These are phyloP conservation scores for Neurospora cerealis DNA, from an alignment of 495 filamentous ascomycete species.

Conservation along the genomic window DNA sequence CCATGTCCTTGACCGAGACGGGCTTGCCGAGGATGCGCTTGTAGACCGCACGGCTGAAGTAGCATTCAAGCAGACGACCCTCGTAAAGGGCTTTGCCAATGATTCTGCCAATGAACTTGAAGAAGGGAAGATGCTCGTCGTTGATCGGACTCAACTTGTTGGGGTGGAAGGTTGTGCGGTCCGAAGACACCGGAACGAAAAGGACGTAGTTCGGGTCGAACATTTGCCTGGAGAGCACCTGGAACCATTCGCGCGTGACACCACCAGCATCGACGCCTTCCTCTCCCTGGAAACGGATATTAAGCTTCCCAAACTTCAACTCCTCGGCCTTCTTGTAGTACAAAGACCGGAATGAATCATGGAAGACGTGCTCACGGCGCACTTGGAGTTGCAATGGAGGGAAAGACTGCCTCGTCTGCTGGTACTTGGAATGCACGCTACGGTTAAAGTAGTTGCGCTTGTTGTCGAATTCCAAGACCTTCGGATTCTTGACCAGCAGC, in stretches of 20 bases:
- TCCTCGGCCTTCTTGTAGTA: slow-evolving; percentile 93
- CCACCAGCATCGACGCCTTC: slow-evolving; percentile 97
- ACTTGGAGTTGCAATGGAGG: slow-evolving; percentile 80
- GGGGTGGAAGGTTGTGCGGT: slow-evolving; percentile 97
- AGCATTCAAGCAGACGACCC: slow-evolving; percentile 90
- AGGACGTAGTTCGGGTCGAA: slow-evolving; percentile 97
- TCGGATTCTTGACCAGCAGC: slow-evolving; percentile 92
- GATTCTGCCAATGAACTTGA: slow-evolving; percentile 98
- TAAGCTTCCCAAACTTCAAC: slow-evolving; percentile 97
- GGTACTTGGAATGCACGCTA: slow-evolving; percentile 71
- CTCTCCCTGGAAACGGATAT: slow-evolving; percentile 93
- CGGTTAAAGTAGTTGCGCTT: slow-evolving; percentile 99
- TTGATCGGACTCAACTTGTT: slow-evolving; percentile 91
- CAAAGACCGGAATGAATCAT: slow-evolving; percentile 92
- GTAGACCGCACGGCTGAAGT: slow-evolving; percentile 98
- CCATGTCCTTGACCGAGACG: slow-evolving; percentile 98
- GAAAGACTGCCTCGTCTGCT: slow-evolving; percentile 44
- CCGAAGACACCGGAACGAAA: slow-evolving; percentile 93
- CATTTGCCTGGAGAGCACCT: slow-evolving; percentile 94
- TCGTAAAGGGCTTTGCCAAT: slow-evolving; percentile 99
- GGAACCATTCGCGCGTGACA: slow-evolving; percentile 99
- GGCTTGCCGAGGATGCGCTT: slow-evolving; percentile 90
- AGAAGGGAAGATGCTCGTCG: slow-evolving; percentile 91
- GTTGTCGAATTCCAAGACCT: slow-evolving; percentile 98
- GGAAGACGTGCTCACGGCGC: slow-evolving; percentile 91